These are phyloP conservation scores for Pythium rishiriense DNA, from an alignment of 352 stramenopile species.

Conservation along the genomic window DNA sequence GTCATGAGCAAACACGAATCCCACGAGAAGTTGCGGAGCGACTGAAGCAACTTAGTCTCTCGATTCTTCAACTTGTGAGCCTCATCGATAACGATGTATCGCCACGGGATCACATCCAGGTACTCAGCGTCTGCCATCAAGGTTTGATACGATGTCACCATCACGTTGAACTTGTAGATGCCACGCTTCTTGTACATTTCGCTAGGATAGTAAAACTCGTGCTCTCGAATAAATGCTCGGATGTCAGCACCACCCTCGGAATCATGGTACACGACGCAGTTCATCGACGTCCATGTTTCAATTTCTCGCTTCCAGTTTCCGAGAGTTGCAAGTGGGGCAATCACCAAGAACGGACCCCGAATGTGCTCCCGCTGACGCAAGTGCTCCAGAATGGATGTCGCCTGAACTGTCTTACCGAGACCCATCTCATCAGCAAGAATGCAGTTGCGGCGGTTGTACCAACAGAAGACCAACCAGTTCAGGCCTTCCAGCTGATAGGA, in stretches of 20 bases:
- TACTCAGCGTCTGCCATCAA: slow-evolving; percentile 94
- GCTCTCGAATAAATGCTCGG: slow-evolving; percentile 92
- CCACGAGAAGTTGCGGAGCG: slow-evolving; percentile 83
- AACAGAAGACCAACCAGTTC: slow-evolving; percentile 98
- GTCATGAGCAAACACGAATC: slow-evolving; percentile 96
- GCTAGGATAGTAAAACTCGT: slow-evolving; percentile 96
- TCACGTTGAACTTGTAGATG: slow-evolving; percentile 95
- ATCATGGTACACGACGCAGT: slow-evolving; percentile 99
- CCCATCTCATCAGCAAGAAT: slow-evolving; percentile 90
- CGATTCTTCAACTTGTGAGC: slow-evolving; percentile 99
- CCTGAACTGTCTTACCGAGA: slow-evolving; percentile 91
- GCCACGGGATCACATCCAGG: slow-evolving; percentile 93
- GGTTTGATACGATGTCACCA: slow-evolving; percentile 98
- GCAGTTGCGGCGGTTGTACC: slow-evolving; percentile 96
- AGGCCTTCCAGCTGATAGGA: slow-evolving; percentile 99
- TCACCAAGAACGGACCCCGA: slow-evolving; percentile 96
- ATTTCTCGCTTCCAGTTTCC: slow-evolving; percentile 99
- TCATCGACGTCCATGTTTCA: slow-evolving; percentile 98
- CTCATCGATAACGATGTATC: slow-evolving; percentile 98
- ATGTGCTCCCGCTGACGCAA: slow-evolving; percentile 91
- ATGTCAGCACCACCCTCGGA: slow-evolving; percentile 90
- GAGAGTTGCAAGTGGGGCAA: slow-evolving; percentile 97
- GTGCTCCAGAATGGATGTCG: slow-evolving; percentile 94
- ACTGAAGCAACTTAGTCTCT: slow-evolving; percentile 92
- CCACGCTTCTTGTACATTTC: slow-evolving; percentile 70